Evolutionary conservation across 176 grass and related monocot species (phyloP), one percentile per base, ranked within the genome.

Genomic region (Aegilops speltoides): DNA sequence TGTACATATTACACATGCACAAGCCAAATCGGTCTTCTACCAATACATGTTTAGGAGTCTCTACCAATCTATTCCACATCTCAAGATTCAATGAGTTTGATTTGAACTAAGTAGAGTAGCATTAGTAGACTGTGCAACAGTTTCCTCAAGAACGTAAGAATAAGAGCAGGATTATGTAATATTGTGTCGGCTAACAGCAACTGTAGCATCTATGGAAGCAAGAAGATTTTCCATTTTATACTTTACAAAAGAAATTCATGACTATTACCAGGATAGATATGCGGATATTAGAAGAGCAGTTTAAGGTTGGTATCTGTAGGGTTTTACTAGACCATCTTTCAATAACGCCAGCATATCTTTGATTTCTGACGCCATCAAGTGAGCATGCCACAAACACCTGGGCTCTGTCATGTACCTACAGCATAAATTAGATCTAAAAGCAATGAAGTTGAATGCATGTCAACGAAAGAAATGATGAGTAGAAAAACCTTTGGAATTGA

Each of bases 391-490:
- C 76, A 73, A 94, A 98, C 80, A 98, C 96, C 84, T 96, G 96
- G 68, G 91, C 91, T 92, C 96, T 95, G 79, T 98, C 96, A 90
- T 94, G 96, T 70, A 98, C 93, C 96, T 98, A 86, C 78, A 90
- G 28, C 65, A 89, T 76, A 80, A 73, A 80, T 73, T 73, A 88
- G 45, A 68, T 13, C 40, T 88, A 83, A 14, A 79, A 86, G 41
- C 20, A 68, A 88, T 85, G 28, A 61, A 76, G 57, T 36, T 85
- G 23, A 56, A 77, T 86, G 68, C 34, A 37, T 60, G 20, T 15
- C 50, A 64, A 79, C 3, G 19, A 79, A 83, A 74, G 6, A 0
- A 86, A 79, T 56, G 33, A 85, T 22, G 45, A 50, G 34, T 61
- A 38, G 19, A 20, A 76, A 68, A 81, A 98, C 93, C 96, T 96